A percentile compares a stretch with the other conserved stretches of the same genome.
These are phyloP conservation scores for Aquilaria yunnanensis DNA, from an alignment of 345 rosid genomes.

Conservation along the genomic window DNA sequence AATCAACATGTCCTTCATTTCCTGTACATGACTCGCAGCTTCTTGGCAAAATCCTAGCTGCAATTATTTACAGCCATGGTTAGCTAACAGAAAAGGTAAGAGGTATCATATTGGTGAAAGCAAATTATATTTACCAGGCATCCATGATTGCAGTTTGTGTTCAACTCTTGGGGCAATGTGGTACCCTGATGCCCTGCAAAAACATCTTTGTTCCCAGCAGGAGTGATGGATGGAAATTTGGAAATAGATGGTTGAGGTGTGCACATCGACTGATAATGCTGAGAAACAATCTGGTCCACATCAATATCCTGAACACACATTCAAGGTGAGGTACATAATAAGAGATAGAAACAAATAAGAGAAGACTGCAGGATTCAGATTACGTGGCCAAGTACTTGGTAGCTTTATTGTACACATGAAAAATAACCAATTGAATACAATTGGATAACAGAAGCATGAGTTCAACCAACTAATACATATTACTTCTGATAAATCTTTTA, in stretches of 20 bases:
- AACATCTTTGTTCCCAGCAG: slow-evolving; percentile 31
- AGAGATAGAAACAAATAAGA: too few species aligned
- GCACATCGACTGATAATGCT: slow-evolving; percentile 68
- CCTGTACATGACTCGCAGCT: slow-evolving; percentile 64
- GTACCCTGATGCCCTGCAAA: slow-evolving; percentile 36
- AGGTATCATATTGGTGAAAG: background rate
- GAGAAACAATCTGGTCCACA: slow-evolving; percentile 82
- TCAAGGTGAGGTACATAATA: slow-evolving; percentile 12
- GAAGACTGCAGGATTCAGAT: slow-evolving; percentile 4
- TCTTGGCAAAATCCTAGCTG: slow-evolving; percentile 91
- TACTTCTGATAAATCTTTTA: too few species aligned
- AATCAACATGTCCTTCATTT: slow-evolving; percentile 82
- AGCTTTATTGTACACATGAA: background rate
- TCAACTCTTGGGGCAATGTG: slow-evolving; percentile 59
- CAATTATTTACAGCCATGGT: slow-evolving; percentile 24
- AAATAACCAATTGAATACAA: background rate
- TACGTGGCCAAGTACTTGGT: background rate
- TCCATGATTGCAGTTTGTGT: slow-evolving; percentile 76
- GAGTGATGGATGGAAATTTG: slow-evolving; percentile 48
- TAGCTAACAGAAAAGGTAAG: slow-evolving; percentile 17
- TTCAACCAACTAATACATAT: too few species aligned
- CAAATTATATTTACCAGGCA: slow-evolving; percentile 36
- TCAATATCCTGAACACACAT: slow-evolving; percentile 63
- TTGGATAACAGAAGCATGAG: too few species aligned
- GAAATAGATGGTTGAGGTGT: slow-evolving; percentile 73